Conservation (phyloP, 169 alveolate species). For the Plasmodium sp. region DNA sequence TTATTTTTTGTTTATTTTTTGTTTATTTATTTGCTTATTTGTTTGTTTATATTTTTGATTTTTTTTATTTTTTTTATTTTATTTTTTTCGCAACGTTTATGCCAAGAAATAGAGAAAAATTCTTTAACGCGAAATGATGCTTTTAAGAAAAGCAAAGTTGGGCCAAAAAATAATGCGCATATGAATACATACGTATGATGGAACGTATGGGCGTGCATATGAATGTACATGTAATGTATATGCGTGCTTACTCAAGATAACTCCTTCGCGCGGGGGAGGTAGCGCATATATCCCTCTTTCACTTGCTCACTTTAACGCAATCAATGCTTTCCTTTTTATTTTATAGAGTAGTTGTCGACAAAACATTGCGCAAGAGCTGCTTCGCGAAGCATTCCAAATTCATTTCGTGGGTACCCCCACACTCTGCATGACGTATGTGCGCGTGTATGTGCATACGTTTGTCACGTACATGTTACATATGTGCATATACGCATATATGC, state of each 20-base stretch:
- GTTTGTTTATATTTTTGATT: background rate
- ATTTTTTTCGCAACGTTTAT: background rate
- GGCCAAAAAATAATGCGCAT: background rate
- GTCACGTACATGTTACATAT: background rate
- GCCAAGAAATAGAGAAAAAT: slow-evolving; percentile 4
- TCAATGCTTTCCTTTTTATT: background rate
- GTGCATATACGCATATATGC: background rate
- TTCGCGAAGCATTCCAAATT: background rate
- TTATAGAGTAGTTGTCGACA: slow-evolving; percentile 1
- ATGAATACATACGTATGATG: background rate
- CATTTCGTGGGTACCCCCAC: background rate
- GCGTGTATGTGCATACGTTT: background rate
- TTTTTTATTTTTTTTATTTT: background rate
- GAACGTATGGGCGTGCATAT: background rate
- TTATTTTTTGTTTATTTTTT: background rate
- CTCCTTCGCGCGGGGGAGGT: background rate
- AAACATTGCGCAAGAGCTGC: background rate
- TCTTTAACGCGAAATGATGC: slow-evolving; percentile 19
- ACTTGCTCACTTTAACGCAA: background rate
- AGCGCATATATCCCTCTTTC: background rate
- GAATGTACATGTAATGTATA: background rate
- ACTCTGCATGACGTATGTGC: background rate
- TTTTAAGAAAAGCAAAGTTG: background rate
- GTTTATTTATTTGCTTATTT: background rate
- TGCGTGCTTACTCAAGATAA: background rate